A percentile compares a stretch with the other conserved stretches of the same genome.
These are phyloP conservation scores for Phytophthora podocarpi DNA, from an alignment of 352 stramenopile genomes.

Conservation along the genomic window DNA sequence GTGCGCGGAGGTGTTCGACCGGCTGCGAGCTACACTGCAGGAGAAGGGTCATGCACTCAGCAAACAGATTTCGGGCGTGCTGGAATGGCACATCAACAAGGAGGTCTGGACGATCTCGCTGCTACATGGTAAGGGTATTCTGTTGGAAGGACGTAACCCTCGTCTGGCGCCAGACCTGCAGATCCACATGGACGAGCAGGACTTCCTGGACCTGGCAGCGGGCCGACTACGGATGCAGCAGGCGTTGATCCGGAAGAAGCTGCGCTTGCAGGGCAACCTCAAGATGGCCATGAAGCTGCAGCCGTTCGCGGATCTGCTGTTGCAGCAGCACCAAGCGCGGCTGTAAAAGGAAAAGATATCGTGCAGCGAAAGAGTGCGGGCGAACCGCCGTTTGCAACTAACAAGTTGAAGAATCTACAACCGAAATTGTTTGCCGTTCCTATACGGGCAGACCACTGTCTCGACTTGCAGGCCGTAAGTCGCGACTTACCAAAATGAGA, in stretches of 20 bases:
- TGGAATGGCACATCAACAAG: constrained; percentile 79
- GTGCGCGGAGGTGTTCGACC: constrained; percentile 64
- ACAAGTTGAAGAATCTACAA: too few relatives aligned
- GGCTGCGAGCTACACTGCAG: constrained; percentile 50
- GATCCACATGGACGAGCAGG: constrained; percentile 68
- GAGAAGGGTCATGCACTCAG: constrained; percentile 44
- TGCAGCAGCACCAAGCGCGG: constrained; percentile 39
- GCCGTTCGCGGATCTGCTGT: constrained; percentile 65
- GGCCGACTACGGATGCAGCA: constrained; percentile 68
- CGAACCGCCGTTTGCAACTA: neutral
- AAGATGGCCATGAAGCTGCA: constrained; percentile 79
- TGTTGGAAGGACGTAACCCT: constrained; percentile 55
- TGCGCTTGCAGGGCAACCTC: constrained; percentile 68
- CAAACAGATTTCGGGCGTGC: constrained; percentile 65
- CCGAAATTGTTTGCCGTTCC: too few relatives aligned
- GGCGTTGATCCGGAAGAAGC: constrained; percentile 68
- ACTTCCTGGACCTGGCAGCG: constrained; percentile 66
- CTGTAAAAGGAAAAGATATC: constrained; percentile 25
- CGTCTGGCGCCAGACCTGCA: constrained; percentile 59
- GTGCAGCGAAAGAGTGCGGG: constrained; percentile 8
- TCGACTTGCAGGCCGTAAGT: too few relatives aligned
- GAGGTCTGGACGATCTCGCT: constrained; percentile 69
- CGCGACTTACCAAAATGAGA: too few relatives aligned
- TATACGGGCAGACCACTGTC: too few relatives aligned
- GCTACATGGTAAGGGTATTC: constrained; percentile 49